Conservation (phyloP, 208 protist species). For the Trypanosoma avium region DNA sequence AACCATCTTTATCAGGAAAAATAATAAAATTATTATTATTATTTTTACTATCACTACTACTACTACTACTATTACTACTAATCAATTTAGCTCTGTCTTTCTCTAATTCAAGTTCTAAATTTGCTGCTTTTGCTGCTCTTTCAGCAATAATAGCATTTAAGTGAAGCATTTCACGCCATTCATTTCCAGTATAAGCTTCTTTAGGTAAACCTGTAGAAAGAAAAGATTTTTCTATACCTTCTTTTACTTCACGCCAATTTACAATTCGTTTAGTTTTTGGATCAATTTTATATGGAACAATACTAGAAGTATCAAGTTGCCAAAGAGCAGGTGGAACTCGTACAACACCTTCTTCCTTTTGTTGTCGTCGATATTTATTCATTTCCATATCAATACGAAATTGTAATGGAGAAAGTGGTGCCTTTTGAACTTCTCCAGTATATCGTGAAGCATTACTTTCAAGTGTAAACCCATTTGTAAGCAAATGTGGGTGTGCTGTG, state of each 20-base stretch:
- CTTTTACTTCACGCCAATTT: slow-evolving; percentile 90
- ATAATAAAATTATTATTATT: slow-evolving; percentile 26
- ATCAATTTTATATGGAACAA: slow-evolving; percentile 86
- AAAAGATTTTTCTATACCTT: slow-evolving; percentile 85
- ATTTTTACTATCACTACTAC: slow-evolving; percentile 7
- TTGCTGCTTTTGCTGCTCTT: slow-evolving; percentile 44
- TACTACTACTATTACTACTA: slow-evolving; percentile 24
- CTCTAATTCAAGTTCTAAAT: slow-evolving; percentile 45
- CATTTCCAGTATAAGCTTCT: slow-evolving; percentile 71
- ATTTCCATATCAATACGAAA: slow-evolving; percentile 87
- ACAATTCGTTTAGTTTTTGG: slow-evolving; percentile 56
- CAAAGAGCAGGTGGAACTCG: slow-evolving; percentile 79
- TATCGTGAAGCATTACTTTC: slow-evolving; percentile 58
- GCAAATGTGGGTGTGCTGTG: slow-evolving; percentile 78
- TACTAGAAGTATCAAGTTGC: slow-evolving; percentile 61
- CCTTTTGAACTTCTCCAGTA: slow-evolving; percentile 63
- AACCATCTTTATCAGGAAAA: slow-evolving; percentile 79
- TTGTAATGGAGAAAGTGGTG: slow-evolving; percentile 79
- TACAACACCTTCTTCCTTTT: slow-evolving; percentile 88
- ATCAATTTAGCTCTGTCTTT: slow-evolving; percentile 16
- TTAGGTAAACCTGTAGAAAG: slow-evolving; percentile 67
- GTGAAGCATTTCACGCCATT: slow-evolving; percentile 78
- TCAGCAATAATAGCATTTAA: slow-evolving; percentile 51
- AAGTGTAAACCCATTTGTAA: slow-evolving; percentile 78
- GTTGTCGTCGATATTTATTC: slow-evolving; percentile 72